Percentiles rank a stretch among this genome's conserved stretches.
Evolutionary conservation across 768 basidiomycete species (phyloP).

Genomic region (Podaxis mareebaensis): DNA sequence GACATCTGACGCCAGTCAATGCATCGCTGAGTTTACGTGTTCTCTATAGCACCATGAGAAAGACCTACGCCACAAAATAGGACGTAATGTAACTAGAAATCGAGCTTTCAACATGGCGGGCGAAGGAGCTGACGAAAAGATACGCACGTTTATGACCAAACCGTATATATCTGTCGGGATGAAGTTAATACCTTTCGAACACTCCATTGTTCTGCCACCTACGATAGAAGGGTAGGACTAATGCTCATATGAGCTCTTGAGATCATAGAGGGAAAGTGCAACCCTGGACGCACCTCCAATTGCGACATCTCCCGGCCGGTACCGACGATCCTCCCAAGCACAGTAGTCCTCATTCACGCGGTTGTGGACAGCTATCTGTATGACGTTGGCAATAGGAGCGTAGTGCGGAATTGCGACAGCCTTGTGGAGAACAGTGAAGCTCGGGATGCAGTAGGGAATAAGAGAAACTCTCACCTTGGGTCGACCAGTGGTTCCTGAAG

Average conservation of each 20-base stretch:
- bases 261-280: neutral
- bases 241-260: neutral
- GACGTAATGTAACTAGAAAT: constrained; percentile 51
- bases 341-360: constrained; percentile 47
- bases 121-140: neutral
- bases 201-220: constrained; percentile 23
- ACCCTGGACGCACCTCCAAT: constrained; percentile 46
- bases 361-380: constrained; percentile 58
- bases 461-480: constrained; percentile 51
- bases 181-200: neutral
- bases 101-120: neutral
- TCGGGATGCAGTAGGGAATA: neutral
- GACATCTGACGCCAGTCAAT: constrained; percentile 36
- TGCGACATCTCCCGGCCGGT: constrained; percentile 60
- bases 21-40: neutral
- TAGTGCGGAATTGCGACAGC: constrained; percentile 65
- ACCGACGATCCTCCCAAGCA: constrained; percentile 48
- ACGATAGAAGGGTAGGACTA: constrained; percentile 67
- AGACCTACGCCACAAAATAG: constrained; percentile 54
- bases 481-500: constrained; percentile 72
- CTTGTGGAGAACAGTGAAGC: constrained; percentile 26
- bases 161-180: constrained; percentile 59
- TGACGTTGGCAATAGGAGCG: constrained; percentile 59
- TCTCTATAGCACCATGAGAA: neutral
- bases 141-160: constrained; percentile 54